Base-by-base conservation (phyloP, 352 stramenopile genomes). In the Phytophthora citricola region DNA sequence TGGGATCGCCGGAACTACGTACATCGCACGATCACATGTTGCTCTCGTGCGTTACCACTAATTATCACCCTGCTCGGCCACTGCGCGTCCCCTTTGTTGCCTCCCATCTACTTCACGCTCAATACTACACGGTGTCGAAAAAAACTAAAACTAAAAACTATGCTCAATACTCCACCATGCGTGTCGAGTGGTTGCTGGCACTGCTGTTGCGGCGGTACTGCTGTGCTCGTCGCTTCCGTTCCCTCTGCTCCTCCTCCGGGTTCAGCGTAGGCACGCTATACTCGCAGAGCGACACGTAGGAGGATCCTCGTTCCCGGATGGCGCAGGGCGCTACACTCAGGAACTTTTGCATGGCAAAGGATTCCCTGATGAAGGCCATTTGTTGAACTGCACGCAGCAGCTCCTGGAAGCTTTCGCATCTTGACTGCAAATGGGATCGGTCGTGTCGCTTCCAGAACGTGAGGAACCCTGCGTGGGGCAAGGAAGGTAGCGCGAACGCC, bases 371-470 rank as follows among this genome's bases (percentile, higher is more conserved):
- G 46, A 87, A 85, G 2, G 85, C 71, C 62, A 93, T 87, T 26
- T 73, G 67, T 32, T 90, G 89, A 39, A 87, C 84, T 52, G 89
- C 75, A 38, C 71, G 76, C 38, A 95, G 69, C 24, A 95, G 78
- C 27, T 84, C 77, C 54, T 95, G 84, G 58, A 95, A 95, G 49
- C 73, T 78, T 43, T 87, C 73, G 49, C 82, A 90, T 36, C 87
- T 80, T 20, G 84, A 79, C 59, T 93, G 76, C 31, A 95, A 66
- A 48, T 92, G 78, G n/a, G 76, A 73, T 17, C 79, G 81, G 63
- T 95, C 87, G 66, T 95, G 85, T 41, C 86, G 83, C 56, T 87
- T 88, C 79, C 85, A 93, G 69, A 89, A 95, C 12, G 80, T 91
- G 31, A 90, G 75, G 51, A 95, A 79, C 7, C 87, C 85, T 2